Evolutionary conservation across 371 early-diverging fungal species (phyloP), one percentile per base, ranked within the genome.

Genomic region (Apophysomyces elegans): DNA sequence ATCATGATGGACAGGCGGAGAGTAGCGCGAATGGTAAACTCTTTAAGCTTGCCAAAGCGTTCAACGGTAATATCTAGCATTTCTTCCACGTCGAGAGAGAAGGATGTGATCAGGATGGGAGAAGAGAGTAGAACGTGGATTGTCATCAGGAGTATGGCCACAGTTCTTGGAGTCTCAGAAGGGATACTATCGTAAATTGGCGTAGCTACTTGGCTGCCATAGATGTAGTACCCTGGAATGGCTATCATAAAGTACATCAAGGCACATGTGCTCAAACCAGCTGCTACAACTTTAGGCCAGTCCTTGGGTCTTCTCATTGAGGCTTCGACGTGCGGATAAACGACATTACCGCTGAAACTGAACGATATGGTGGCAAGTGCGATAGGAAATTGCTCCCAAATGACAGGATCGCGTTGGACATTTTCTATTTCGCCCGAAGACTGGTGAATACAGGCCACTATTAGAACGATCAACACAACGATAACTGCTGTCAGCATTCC

Each of bases 311-410:
- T 70, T 66, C 84, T 82, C 95, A 96, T 93, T 18, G 93, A 90
- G 32, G 86, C 86, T 73, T 94, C 93, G 35, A 95, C 88, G 67
- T 93, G 91, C n/a, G 94, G 92, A 58, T 90, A 93, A 57, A 93
- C 86, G 21, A 90, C 85, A 69, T 92, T 93, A 50, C 93, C 94
- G 63, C 94, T 92, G 63, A 89, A 93, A 69, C 87, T 85, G 73
- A 92, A 91, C 59, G 89, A 91, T 38, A 93, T 89, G 7, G 89
- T 88, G 38, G 84, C 80, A 1, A 89, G 68, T 0, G 89, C 84
- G 8, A 84, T 69, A 6, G 89, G 87, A 56, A 89, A 77, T 59
- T 86, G 81, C 16, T 78, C 66, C 74, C 80, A 80, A 44, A 84
- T 81, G 46, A 79, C 86, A 39, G 67, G 37, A 50, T 81, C 72